Conservation (phyloP, 306 rosid species). For the Quercus robur region DNA sequence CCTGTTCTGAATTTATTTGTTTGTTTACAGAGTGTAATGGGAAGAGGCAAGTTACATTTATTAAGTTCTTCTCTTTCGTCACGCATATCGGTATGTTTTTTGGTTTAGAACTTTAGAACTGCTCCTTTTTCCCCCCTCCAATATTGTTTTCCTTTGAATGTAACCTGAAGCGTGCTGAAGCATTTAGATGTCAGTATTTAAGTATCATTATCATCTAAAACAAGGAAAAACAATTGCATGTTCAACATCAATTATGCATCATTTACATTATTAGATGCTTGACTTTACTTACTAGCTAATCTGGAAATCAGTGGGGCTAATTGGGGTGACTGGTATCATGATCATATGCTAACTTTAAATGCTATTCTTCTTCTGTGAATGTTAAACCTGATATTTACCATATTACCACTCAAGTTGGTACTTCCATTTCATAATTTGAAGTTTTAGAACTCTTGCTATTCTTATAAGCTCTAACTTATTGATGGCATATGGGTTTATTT, state of each 20-base stretch:
- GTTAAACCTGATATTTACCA: neutral
- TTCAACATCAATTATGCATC: neutral
- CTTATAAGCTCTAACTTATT: neutral
- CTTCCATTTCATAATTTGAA: neutral
- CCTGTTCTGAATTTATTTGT: constrained; percentile 15
- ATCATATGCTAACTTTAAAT: neutral
- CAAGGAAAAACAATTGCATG: neutral
- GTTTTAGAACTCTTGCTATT: neutral
- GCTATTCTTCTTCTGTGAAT: neutral
- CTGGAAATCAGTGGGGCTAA: neutral
- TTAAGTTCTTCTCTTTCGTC: constrained; percentile 36
- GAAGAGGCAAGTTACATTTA: constrained; percentile 36
- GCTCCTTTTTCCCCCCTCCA: neutral
- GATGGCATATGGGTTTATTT: neutral
- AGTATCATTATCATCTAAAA: neutral
- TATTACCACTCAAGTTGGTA: neutral
- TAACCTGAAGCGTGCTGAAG: neutral
- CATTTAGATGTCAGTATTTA: neutral
- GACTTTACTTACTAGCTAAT: neutral
- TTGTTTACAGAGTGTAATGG: constrained; percentile 46
- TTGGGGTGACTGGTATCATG: neutral
- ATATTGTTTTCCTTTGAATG: neutral
- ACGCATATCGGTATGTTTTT: constrained; percentile 39
- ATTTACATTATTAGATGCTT: neutral
- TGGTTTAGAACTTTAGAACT: constrained; percentile 12